phyloP scores from a whole-genome alignment of 179 eudicot genomes.

The Pouteria campechiana region DNA sequence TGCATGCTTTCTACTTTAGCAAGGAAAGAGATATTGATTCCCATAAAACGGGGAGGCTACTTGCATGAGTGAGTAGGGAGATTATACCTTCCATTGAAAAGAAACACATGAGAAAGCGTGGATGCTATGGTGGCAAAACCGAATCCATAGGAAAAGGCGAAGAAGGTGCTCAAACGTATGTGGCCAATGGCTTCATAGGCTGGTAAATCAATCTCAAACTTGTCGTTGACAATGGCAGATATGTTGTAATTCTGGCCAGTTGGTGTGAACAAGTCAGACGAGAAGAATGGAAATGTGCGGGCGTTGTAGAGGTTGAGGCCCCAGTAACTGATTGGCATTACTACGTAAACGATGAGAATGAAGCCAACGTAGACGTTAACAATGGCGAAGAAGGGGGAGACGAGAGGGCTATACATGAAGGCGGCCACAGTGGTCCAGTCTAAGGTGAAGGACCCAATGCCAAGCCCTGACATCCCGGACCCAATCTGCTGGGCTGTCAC shows the following conservation, averaged over 20 bases:
- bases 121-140: constrained; percentile 55
- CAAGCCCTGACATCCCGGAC: constrained; percentile 57
- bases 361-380: constrained; percentile 46
- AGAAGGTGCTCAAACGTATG: constrained; percentile 39
- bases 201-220: constrained; percentile 42
- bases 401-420: constrained; percentile 41
- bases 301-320: constrained; percentile 43
- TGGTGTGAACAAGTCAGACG: constrained; percentile 28
- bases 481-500: constrained; percentile 55
- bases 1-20: neutral
- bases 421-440: constrained; percentile 59
- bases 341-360: constrained; percentile 16
- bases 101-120: constrained; percentile 38
- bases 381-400: constrained; percentile 53
- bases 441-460: constrained; percentile 39
- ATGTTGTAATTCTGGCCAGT: constrained; percentile 33
- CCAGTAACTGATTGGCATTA: constrained; percentile 53
- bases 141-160: constrained; percentile 47
- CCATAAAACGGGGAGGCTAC: neutral
- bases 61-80: neutral
- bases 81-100: constrained; percentile 59
- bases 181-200: constrained; percentile 36
- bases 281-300: constrained; percentile 40
- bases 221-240: constrained; percentile 30
- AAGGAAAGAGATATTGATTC: neutral